phyloP scores from a whole-genome alignment of 208 protist species.

The Strigomonas culicis region DNA sequence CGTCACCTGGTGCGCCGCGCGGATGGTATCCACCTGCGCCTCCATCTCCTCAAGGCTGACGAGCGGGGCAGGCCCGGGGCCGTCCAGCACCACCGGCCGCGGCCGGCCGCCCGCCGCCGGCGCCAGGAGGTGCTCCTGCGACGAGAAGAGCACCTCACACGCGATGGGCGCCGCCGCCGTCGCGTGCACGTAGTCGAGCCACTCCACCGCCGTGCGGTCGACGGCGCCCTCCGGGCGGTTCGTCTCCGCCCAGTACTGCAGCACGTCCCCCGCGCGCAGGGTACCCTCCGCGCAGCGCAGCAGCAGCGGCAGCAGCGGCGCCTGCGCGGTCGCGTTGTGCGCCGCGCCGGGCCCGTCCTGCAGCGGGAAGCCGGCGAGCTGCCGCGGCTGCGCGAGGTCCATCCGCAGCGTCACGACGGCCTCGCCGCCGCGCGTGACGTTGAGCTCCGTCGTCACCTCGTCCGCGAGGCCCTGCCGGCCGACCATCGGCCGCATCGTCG shows the following conservation, averaged over 20 bases:
- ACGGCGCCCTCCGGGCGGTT: constrained; percentile 60
- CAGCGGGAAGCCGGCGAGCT: constrained; percentile 45
- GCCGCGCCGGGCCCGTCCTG: constrained; percentile 3
- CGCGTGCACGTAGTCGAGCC: constrained; percentile 57
- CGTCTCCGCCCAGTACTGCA: constrained; percentile 74
- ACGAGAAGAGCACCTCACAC: constrained; percentile 76
- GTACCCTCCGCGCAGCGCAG: constrained; percentile 53
- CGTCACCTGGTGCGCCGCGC: constrained; percentile 39
- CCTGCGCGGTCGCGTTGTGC: background rate
- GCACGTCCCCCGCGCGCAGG: constrained; percentile 50
- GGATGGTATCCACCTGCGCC: constrained; percentile 55
- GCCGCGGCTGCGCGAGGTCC: constrained; percentile 41
- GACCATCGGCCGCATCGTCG: constrained; percentile 67
- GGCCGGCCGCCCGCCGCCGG: constrained; percentile 11
- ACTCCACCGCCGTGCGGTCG: constrained; percentile 54
- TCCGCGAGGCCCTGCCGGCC: constrained; percentile 43
- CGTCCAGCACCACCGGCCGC: constrained; percentile 56
- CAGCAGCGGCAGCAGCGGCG: background rate
- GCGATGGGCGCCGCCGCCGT: constrained; percentile 33
- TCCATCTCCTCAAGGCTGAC: constrained; percentile 62
- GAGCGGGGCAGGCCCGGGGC: constrained; percentile 28
- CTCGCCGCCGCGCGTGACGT: constrained; percentile 41
- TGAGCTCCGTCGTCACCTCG: constrained; percentile 64
- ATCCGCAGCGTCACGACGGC: constrained; percentile 56
- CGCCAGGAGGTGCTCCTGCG: constrained; percentile 44